Evolutionary conservation across 345 rosid species (phyloP), one percentile per base, ranked within the genome.

Genomic region (Citrus trifoliata): DNA sequence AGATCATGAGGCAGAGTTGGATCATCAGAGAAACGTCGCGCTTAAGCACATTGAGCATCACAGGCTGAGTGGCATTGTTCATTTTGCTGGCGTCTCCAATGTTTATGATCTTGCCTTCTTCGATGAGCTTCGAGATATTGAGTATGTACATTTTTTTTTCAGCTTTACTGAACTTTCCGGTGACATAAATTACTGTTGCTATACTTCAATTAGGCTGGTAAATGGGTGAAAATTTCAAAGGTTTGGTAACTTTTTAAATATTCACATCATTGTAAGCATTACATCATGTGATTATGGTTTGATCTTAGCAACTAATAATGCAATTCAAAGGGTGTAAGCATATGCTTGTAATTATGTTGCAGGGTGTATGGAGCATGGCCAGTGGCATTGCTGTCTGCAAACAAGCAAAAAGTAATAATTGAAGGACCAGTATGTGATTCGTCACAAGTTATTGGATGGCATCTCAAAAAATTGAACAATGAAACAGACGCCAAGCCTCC

Each of bases 331-430:
- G 7, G 13, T n/a, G 14, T 40, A 37, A 68, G 19, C 71, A 71
- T 14, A n/a, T 3, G 7, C 61, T 32, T 32, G 28, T 71, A 71
- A 30, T 53, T 32, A 22, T 71, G 51, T 2, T 74, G 79, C 74
- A 95, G 99, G 86, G 94, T 88, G 71, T 90, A 94, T 3, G 99
- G 99, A 27, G 88, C 97, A 21, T 96, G 99, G 98, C 92, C 97
- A 12, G 81, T 89, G 92, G 98, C 98, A 51, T 77, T 93, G 8
- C 71, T 92, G 32, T 81, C 93, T 12, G 88, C 92, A 10, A 87
- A 94, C 85, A 84, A 82, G 86, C 85, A 86, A 75, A 87, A 85
- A 74, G 98, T 89, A 65, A 78, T 61, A 74, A 91, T 91, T 9
- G 97, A 95, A 82, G 98, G 99, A 56, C 95, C 98, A 0, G 91